Conservation (phyloP, 2,329 filamentous ascomycete species). For the Penicillium sclerotiorum region DNA sequence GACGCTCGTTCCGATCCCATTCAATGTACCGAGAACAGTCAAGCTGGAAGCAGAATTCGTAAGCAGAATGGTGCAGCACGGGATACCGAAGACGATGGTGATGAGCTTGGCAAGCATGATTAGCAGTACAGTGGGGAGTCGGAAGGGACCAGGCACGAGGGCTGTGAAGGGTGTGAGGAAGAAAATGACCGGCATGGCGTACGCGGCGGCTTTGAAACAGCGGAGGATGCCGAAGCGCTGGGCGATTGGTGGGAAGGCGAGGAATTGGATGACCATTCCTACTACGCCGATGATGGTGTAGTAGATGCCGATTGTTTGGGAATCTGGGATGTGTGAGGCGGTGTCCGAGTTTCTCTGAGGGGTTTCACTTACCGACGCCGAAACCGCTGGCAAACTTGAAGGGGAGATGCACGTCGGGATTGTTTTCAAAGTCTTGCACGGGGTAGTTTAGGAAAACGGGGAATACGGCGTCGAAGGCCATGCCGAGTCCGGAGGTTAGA, state of each 20-base stretch:
- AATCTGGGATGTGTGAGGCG: slow-evolving; percentile 49
- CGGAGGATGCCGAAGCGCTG: slow-evolving; percentile 71
- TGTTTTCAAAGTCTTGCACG: slow-evolving; percentile 54
- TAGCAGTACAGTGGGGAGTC: slow-evolving; percentile 63
- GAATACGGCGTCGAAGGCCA: slow-evolving; percentile 84
- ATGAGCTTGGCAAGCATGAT: slow-evolving; percentile 76
- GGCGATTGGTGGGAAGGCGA: slow-evolving; percentile 78
- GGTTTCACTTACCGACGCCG: slow-evolving; percentile 54
- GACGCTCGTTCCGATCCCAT: slow-evolving; percentile 84
- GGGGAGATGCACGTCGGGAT: slow-evolving; percentile 64
- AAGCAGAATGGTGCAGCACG: slow-evolving; percentile 84
- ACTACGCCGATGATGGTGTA: slow-evolving; percentile 81
- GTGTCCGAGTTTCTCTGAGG: not conserved
- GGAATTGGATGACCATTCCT: slow-evolving; percentile 81
- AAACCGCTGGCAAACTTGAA: slow-evolving; percentile 85
- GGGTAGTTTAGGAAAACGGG: slow-evolving; percentile 87
- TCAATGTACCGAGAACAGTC: slow-evolving; percentile 79
- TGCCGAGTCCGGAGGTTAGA: slow-evolving; percentile 76
- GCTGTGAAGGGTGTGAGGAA: slow-evolving; percentile 79
- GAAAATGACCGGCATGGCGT: slow-evolving; percentile 75
- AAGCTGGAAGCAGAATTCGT: slow-evolving; percentile 82
- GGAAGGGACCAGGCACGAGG: slow-evolving; percentile 57
- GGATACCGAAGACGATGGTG: slow-evolving; percentile 81
- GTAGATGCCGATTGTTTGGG: slow-evolving; percentile 77
- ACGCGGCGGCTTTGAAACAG: slow-evolving; percentile 69